Percentiles rank a stretch among this genome's conserved stretches.
These are phyloP conservation scores for Sergeia podlipaevii DNA, from an alignment of 208 protist species.

Conservation along the genomic window DNA sequence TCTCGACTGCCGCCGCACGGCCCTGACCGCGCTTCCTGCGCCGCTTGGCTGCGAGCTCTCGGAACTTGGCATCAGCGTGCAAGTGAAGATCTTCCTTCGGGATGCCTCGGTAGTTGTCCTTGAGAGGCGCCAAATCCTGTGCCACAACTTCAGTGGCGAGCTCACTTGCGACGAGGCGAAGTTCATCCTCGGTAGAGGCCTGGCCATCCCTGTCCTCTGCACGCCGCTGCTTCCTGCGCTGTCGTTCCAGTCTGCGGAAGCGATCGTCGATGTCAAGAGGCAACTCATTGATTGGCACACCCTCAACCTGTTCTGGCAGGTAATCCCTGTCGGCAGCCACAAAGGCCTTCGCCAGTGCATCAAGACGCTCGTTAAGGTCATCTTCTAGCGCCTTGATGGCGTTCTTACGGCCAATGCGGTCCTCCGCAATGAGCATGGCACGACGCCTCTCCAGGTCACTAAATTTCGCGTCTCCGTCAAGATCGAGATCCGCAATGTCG, in stretches of 20 bases:
- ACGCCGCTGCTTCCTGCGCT: constrained; percentile 49
- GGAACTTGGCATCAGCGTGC: constrained; percentile 58
- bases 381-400: constrained; percentile 40
- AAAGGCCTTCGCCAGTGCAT: constrained; percentile 38
- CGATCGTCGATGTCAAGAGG: constrained; percentile 57
- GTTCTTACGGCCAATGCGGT: constrained; percentile 9
- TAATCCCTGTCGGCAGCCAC: constrained; percentile 31
- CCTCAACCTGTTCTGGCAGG: constrained; percentile 43
- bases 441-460: constrained; percentile 51
- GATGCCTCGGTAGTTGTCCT: constrained; percentile 55
- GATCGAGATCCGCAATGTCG: constrained; percentile 43
- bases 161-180: constrained; percentile 37
- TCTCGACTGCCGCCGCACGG: constrained; percentile 28
- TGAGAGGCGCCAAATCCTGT: constrained; percentile 51
- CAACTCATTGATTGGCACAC: constrained; percentile 65
- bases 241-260: constrained; percentile 52
- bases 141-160: constrained; percentile 56
- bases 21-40: constrained; percentile 11
- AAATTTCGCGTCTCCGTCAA: constrained; percentile 52
- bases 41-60: constrained; percentile 17
- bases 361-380: constrained; percentile 43
- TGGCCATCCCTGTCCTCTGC: constrained; percentile 24
- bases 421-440: constrained; percentile 46
- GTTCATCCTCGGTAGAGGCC: constrained; percentile 36
- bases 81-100: constrained; percentile 68